A percentile compares a stretch with the other conserved stretches of the same genome.
Conservation (phyloP, 148 eudicot species). For the Vaccinium vitisidaea region DNA sequence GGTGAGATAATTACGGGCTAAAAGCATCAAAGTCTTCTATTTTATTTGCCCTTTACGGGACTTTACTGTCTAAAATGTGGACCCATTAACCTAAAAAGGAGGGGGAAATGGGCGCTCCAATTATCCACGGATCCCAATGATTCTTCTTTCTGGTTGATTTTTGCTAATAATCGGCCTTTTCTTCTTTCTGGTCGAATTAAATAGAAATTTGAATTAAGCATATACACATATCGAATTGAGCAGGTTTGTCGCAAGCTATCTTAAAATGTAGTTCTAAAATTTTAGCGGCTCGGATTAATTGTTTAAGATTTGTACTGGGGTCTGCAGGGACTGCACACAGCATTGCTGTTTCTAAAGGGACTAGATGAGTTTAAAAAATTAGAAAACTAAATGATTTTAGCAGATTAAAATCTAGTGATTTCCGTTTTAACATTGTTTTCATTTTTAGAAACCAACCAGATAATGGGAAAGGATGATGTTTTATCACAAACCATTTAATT, state of each 20-base stretch:
- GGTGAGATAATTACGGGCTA: conserved; percentile 2
- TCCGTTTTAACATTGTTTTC: not conserved
- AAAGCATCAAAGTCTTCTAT: not conserved
- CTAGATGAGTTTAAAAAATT: not conserved
- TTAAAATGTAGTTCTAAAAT: too few species aligned
- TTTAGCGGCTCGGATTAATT: too few species aligned
- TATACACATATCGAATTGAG: too few species aligned
- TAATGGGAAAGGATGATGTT: too few species aligned
- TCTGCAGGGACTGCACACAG: too few species aligned
- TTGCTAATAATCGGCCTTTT: too few species aligned
- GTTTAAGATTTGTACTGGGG: too few species aligned
- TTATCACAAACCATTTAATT: too few species aligned
- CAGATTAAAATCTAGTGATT: not conserved
- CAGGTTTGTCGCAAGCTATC: too few species aligned
- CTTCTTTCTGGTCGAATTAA: too few species aligned
- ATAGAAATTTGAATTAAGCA: too few species aligned
- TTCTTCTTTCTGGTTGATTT: too few species aligned
- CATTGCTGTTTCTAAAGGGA: not conserved
- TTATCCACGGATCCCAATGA: not conserved
- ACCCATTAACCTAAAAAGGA: not conserved
- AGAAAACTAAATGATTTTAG: not conserved
- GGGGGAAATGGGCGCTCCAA: not conserved
- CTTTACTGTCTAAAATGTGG: not conserved
- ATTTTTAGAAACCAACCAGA: not conserved
- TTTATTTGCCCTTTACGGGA: not conserved